Conservation (phyloP, 495 filamentous ascomycete species). For the Penicillium coffeae region DNA sequence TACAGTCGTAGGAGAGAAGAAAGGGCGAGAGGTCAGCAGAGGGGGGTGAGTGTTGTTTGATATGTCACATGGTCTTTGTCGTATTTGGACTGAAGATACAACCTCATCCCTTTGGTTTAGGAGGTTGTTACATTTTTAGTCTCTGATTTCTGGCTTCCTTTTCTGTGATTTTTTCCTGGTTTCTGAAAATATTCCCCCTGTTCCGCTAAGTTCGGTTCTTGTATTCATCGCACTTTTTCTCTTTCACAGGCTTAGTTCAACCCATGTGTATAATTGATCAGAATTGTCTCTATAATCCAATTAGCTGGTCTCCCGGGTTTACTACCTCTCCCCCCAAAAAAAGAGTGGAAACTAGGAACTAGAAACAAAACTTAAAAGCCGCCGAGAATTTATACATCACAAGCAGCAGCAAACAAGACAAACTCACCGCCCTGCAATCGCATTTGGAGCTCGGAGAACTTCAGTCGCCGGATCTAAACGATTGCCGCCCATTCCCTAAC, state of each 20-base stretch:
- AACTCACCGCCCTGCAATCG: not conserved
- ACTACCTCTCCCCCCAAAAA: not conserved
- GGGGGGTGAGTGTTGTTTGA: constrained; percentile 35
- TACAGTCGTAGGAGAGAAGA: constrained; percentile 45
- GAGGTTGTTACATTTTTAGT: not conserved
- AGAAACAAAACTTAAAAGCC: not conserved
- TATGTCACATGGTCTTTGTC: not conserved
- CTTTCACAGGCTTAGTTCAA: not conserved
- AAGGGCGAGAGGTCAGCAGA: constrained; percentile 36
- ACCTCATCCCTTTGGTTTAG: too few relatives aligned
- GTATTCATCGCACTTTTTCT: not conserved
- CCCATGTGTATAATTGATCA: not conserved
- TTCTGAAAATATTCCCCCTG: constrained; percentile 4
- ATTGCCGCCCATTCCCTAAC: not conserved
- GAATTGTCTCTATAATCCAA: not conserved
- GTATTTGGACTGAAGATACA: too few relatives aligned
- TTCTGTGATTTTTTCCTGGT: not conserved
- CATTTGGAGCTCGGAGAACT: constrained; percentile 3
- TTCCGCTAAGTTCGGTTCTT: not conserved
- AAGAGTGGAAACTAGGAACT: not conserved
- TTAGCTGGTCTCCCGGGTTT: not conserved
- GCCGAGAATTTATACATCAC: constrained; percentile 5
- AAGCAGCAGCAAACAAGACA: constrained; percentile 5
- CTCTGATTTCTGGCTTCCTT: not conserved
- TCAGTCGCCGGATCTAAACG: not conserved